These are phyloP conservation scores for Pestalotiopsis sp. DNA, from an alignment of 2,329 filamentous ascomycete genomes.

Conservation along the genomic window DNA sequence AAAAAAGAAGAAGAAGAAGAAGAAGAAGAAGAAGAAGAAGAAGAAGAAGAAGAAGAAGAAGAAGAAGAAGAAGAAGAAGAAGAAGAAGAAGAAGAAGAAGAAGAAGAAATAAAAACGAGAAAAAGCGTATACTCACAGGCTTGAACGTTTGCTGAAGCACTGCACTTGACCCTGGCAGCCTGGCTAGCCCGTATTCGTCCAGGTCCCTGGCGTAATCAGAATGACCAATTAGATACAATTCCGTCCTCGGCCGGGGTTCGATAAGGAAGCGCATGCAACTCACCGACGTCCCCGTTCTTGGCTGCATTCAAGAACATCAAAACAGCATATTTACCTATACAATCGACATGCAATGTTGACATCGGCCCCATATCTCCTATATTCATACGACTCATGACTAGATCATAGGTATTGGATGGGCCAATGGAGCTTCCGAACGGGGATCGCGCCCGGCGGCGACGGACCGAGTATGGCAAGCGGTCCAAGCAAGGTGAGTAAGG, in stretches of 20 bases:
- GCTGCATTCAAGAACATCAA: too few relatives aligned
- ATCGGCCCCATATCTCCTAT: neutral
- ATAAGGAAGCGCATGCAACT: neutral
- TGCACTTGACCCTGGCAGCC: neutral
- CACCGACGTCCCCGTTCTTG: neutral
- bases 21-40: too few relatives aligned
- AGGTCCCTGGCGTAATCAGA: neutral
- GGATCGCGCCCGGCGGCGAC: neutral
- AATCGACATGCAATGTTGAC: neutral
- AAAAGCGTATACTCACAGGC: too few relatives aligned
- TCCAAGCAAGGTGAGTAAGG: constrained; percentile 3
- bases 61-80: too few relatives aligned
- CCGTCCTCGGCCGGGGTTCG: neutral
- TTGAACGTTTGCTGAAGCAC: too few relatives aligned
- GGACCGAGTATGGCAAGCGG: neutral
- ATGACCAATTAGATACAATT: neutral
- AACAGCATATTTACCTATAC: neutral
- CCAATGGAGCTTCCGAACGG: neutral
- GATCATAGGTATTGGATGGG: neutral
- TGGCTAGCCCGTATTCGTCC: neutral
- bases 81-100: too few relatives aligned
- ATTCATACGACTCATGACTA: too few relatives aligned
- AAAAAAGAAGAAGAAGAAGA: too few relatives aligned
- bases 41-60: too few relatives aligned
- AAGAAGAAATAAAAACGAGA: too few relatives aligned